Evolutionary conservation across 371 early-diverging fungal species (phyloP).

Genomic region (Mortierella sp.): DNA sequence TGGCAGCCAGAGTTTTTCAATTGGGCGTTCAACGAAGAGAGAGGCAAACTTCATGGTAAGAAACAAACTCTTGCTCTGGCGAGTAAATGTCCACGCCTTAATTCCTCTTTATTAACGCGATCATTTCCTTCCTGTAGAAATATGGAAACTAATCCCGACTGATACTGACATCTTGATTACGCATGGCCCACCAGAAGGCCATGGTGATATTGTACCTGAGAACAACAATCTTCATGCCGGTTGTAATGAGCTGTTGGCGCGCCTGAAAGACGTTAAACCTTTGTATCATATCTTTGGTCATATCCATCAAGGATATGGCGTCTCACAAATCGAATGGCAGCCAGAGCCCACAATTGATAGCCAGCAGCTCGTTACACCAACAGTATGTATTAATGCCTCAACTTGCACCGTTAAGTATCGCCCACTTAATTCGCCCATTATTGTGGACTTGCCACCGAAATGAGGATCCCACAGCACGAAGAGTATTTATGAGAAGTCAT

Average conservation of each 20-base stretch:
- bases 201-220: slow-evolving; percentile 52
- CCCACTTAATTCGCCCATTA: slow-evolving; percentile 60
- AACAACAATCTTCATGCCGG: slow-evolving; percentile 38
- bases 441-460: slow-evolving; percentile 60
- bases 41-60: slow-evolving; percentile 41
- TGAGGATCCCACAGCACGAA: background rate
- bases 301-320: slow-evolving; percentile 67
- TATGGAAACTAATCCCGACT: slow-evolving; percentile 62
- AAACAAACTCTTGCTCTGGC: no score
- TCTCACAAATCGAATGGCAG: slow-evolving; percentile 34
- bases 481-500: no score
- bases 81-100: background rate
- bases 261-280: slow-evolving; percentile 61
- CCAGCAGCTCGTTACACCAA: slow-evolving; percentile 7
- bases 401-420: slow-evolving; percentile 58
- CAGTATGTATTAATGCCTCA: slow-evolving; percentile 65
- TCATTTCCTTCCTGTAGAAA: slow-evolving; percentile 19
- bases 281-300: slow-evolving; percentile 66
- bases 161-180: slow-evolving; percentile 66
- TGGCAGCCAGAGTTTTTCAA: slow-evolving; percentile 64
- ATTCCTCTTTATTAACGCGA: background rate
- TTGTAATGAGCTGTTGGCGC: slow-evolving; percentile 57
- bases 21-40: slow-evolving; percentile 64
- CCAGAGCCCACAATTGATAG: background rate
- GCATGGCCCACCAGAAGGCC: slow-evolving; percentile 64